phyloP scores from a whole-genome alignment of 495 filamentous ascomycete species.

The Annulohypoxylon bovei region DNA sequence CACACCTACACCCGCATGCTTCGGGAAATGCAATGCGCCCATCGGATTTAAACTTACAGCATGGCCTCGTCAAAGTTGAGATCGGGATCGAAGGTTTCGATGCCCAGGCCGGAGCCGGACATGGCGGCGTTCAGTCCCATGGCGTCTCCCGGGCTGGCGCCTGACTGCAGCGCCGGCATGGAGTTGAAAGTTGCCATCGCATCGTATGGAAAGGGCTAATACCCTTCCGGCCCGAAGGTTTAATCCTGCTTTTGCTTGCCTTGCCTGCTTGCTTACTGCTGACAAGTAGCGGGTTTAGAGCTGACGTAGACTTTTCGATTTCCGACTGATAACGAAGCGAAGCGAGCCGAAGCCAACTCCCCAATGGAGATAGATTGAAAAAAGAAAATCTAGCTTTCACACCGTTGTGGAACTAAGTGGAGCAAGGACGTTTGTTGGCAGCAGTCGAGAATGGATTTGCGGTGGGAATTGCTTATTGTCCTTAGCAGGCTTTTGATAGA shows the following conservation, averaged over 20 bases:
- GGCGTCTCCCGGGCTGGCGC: slow-evolving; percentile 51
- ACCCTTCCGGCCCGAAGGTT: slow-evolving; percentile 23
- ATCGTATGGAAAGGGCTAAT: slow-evolving; percentile 47
- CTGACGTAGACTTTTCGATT: slow-evolving; percentile 14
- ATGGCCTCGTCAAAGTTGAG: slow-evolving; percentile 60
- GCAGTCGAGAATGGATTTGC: slow-evolving; percentile 1
- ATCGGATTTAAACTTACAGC: slow-evolving; percentile 49
- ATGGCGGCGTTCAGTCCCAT: slow-evolving; percentile 49
- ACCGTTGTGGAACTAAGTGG: slow-evolving; percentile 24
- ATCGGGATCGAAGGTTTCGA: slow-evolving; percentile 54
- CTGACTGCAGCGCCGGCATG: slow-evolving; percentile 54
- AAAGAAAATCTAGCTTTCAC: neutral
- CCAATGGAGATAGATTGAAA: slow-evolving; percentile 2
- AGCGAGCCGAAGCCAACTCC: neutral
- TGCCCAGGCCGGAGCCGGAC: slow-evolving; percentile 39
- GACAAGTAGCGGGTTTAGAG: slow-evolving; percentile 8
- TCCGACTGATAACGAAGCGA: neutral
- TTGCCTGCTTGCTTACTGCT: neutral
- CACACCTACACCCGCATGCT: neutral
- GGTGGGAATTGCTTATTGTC: slow-evolving; percentile 2
- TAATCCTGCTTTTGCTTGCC: neutral
- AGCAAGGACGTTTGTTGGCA: slow-evolving; percentile 2
- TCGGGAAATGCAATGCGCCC: slow-evolving; percentile 19
- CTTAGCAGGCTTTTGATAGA: neutral
- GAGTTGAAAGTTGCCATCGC: slow-evolving; percentile 62